Evolutionary conservation across 768 basidiomycete species (phyloP).

Genomic region (Podaxis sp.): DNA sequence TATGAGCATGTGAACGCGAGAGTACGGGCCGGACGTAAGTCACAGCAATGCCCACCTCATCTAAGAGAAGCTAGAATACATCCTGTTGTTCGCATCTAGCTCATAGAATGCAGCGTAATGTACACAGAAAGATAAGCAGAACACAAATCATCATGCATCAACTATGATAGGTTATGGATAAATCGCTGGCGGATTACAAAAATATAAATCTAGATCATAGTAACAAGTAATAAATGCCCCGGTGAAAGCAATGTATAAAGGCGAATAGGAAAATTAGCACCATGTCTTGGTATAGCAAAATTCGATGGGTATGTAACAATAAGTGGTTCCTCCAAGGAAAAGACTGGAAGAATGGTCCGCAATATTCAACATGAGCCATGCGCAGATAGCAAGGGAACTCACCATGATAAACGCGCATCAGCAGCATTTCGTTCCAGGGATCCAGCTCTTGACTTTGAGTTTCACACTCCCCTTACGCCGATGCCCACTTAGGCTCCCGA

Average conservation of each 20-base stretch:
- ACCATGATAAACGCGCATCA: conserved; percentile 8
- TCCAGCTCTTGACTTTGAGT: conserved; percentile 59
- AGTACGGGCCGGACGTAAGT: background rate
- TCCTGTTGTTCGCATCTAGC: background rate
- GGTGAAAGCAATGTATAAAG: background rate
- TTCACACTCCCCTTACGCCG: conserved; percentile 62
- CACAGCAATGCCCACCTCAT: background rate
- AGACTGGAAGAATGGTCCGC: conserved; percentile 2
- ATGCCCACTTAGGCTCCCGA: conserved; percentile 75
- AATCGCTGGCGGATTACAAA: conserved; percentile 10
- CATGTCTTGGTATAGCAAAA: conserved; percentile 14
- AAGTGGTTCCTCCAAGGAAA: conserved; percentile 4
- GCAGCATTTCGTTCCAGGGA: conserved; percentile 70
- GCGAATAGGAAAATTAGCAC: background rate
- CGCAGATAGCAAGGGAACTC: conserved; percentile 6
- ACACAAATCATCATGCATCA: background rate
- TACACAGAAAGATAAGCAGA: background rate
- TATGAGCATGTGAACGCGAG: background rate
- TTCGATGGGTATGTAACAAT: conserved; percentile 17
- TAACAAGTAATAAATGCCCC: conserved; percentile 1
- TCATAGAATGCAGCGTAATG: background rate
- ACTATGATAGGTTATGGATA: conserved; percentile 11
- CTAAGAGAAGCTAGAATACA: background rate
- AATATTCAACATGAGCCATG: conserved; percentile 4
- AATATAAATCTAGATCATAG: conserved; percentile 12